A percentile compares a stretch with the other conserved stretches of the same genome.
Evolutionary conservation across 495 filamentous ascomycete genomes (phyloP).

Genomic region (Trichocladium uniseriatum): DNA sequence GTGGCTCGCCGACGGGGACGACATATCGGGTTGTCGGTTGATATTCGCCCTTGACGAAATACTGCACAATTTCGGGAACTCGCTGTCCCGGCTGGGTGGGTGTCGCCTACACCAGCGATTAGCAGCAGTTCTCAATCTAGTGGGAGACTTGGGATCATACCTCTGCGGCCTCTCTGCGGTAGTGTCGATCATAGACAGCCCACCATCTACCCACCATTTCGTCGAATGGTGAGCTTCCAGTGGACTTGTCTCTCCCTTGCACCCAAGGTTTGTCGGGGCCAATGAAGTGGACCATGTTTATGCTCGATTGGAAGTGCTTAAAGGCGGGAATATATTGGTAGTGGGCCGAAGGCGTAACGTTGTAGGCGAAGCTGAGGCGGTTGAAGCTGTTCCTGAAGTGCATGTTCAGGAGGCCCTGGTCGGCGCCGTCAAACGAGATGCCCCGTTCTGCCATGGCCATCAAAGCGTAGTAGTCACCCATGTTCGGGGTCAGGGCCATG

Average conservation of each 20-base stretch:
- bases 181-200: conserved; percentile 84
- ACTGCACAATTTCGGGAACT: conserved; percentile 37
- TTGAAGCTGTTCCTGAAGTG: conserved; percentile 77
- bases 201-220: conserved; percentile 81
- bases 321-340: conserved; percentile 96
- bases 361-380: conserved; percentile 88
- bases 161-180: conserved; percentile 42
- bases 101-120: not conserved
- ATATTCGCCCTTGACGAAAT: conserved; percentile 46
- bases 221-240: conserved; percentile 57
- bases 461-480: conserved; percentile 80
- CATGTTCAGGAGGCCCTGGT: conserved; percentile 93
- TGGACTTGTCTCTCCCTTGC: conserved; percentile 49
- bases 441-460: conserved; percentile 72
- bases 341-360: conserved; percentile 86
- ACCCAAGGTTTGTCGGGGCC: conserved; percentile 85
- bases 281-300: conserved; percentile 89
- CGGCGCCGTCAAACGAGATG: conserved; percentile 93
- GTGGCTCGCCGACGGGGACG: conserved; percentile 23
- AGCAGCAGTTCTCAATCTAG: conserved; percentile 10
- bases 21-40: conserved; percentile 30
- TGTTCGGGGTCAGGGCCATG: conserved; percentile 80
- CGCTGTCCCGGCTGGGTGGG: conserved; percentile 3
- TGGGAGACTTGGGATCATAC: not conserved
- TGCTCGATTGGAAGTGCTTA: conserved; percentile 77